These are phyloP conservation scores for Beauveria pseudobassiana DNA, from an alignment of 2,329 filamentous ascomycete genomes.

Conservation along the genomic window DNA sequence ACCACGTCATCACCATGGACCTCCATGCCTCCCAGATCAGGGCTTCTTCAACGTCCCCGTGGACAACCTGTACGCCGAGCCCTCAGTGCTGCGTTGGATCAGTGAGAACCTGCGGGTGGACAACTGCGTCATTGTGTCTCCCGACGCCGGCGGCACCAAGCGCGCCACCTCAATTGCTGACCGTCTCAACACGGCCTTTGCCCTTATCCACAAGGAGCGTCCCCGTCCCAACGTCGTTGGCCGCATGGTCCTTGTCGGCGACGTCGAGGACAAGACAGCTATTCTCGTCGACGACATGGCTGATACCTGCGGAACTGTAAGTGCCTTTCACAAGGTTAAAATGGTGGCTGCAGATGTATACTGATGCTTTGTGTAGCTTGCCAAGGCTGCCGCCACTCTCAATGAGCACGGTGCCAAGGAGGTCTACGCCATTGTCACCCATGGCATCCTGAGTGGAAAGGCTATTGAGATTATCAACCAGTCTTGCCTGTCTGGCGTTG, in stretches of 20 bases:
- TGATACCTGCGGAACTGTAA: conserved; percentile 78
- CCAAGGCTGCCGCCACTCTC: conserved; percentile 83
- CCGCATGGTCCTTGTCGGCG: conserved; percentile 89
- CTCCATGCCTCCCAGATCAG: conserved; percentile 91
- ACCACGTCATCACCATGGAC: conserved; percentile 82
- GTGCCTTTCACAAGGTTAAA: neutral
- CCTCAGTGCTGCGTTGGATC: conserved; percentile 87
- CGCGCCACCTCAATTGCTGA: conserved; percentile 90
- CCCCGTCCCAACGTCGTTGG: conserved; percentile 80
- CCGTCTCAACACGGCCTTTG: conserved; percentile 81
- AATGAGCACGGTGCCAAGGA: conserved; percentile 80
- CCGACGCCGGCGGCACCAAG: conserved; percentile 91
- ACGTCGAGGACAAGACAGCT: conserved; percentile 82
- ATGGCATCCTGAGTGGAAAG: conserved; percentile 82
- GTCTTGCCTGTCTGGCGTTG: conserved; percentile 67
- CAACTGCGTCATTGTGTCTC: conserved; percentile 89
- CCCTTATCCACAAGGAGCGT: conserved; percentile 94
- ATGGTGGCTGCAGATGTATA: neutral
- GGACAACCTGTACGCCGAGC: conserved; percentile 84
- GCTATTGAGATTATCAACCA: conserved; percentile 81
- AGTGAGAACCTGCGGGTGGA: conserved; percentile 72
- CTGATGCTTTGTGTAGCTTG: conserved; percentile 29
- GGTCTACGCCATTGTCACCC: conserved; percentile 91
- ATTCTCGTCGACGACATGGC: conserved; percentile 98
- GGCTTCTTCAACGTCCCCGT: conserved; percentile 84